Evolutionary conservation across 352 stramenopile species (phyloP), one percentile per base, ranked within the genome.

Genomic region (Globisporangium spiculum): DNA sequence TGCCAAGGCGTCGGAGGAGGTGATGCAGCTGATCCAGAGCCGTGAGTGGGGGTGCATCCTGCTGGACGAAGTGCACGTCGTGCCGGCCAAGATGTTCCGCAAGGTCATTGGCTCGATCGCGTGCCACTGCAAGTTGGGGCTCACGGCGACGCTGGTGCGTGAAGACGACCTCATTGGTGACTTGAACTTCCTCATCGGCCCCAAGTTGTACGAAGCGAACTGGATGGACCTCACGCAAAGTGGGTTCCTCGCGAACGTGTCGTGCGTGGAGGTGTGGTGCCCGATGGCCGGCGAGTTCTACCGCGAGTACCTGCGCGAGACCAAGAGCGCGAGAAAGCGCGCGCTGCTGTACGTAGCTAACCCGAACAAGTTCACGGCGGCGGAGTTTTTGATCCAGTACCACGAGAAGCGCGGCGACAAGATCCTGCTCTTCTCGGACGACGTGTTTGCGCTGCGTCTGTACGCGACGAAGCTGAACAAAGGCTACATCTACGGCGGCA

Each of bases 211-310:
- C 61, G 87, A 95, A 71, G 98, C 98, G 32, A 99, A 99, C 78
- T 99, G 98, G 98, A 99, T 99, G 97, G 97, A 99, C 81, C 80
- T 99, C 10, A 99, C 98, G 32, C 91, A 97, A 58, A 95, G 94
- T 54, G 96, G 97, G 3, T 99, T 98, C 75, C 72, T 99, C 50
- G 97, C 97, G 27, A 99, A 99, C 73, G 97, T 99, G 8, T 95
- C 95, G 67, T 99, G 98, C 68, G 92, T 99, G 3, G 98, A 99
- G 80, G 93, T 99, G 14, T 99, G 98, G 97, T 99, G 97, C 70
- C 96, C 97, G 48, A 99, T 99, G 98, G 96, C 96, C 14, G 91
- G 91, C 24, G 93, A 98, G 34, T 99, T 99, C 71, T 99, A 99
- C 83, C 91, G 84, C 30, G 86, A 94, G 70, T 94, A 94, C 65